A percentile compares a stretch with the other conserved stretches of the same genome.
Evolutionary conservation across 805 yeast species (phyloP).

Genomic region (Candida chauliodis): DNA sequence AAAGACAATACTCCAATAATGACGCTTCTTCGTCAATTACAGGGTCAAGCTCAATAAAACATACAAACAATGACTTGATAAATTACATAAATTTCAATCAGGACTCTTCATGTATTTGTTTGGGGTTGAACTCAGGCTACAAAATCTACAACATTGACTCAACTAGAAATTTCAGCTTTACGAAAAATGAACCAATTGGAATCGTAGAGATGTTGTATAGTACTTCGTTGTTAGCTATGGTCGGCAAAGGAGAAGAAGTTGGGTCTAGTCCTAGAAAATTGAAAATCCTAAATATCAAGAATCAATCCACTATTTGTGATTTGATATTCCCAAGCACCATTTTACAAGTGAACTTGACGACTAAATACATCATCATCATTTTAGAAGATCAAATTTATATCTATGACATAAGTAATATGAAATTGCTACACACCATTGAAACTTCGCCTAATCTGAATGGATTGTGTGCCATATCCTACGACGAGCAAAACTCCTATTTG

Average conservation of each 20-base stretch:
- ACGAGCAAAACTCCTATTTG: conserved; percentile 46
- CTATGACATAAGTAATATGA: conserved; percentile 40
- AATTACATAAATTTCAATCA: conserved; percentile 69
- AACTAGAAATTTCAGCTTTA: conserved; percentile 28
- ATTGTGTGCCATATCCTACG: conserved; percentile 53
- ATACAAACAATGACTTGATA: conserved; percentile 20
- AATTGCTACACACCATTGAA: conserved; percentile 41
- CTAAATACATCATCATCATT: conserved; percentile 30
- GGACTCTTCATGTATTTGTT: conserved; percentile 78
- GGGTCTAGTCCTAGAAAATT: conserved; percentile 75
- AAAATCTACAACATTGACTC: conserved; percentile 77
- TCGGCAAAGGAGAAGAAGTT: conserved; percentile 72
- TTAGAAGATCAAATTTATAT: conserved; percentile 43
- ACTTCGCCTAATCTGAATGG: conserved; percentile 47
- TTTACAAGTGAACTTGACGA: conserved; percentile 35
- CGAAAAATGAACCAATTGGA: conserved; percentile 52
- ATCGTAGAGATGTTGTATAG: conserved; percentile 87
- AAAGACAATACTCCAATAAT: conserved; percentile 5
- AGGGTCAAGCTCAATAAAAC: conserved; percentile 9
- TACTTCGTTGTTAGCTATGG: conserved; percentile 81
- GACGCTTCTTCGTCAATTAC: conserved; percentile 13
- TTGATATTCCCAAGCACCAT: conserved; percentile 40
- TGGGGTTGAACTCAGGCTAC: conserved; percentile 63
- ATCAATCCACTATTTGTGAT: conserved; percentile 45
- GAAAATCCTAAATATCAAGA: conserved; percentile 78